Base-by-base conservation (phyloP, 345 rosid genomes). In the Tarenaya hassleriana region DNA sequence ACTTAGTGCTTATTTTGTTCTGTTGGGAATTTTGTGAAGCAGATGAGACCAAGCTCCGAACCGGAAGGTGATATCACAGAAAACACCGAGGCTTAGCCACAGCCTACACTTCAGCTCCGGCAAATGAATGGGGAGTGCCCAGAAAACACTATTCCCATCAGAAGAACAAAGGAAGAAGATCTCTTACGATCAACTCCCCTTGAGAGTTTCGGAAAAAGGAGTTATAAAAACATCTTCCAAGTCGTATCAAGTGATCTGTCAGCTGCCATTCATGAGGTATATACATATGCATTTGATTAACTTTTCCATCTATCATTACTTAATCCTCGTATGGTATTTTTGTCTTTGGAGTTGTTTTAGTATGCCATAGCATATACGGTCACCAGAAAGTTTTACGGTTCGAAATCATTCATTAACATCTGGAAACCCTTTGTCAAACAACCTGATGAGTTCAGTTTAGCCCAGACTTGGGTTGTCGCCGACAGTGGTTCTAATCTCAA, bases 141-240 rank as follows among this genome's bases (percentile, higher is more conserved):
- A n/a, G n/a, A n/a, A n/a, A n/a, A n/a, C n/a, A n/a, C n/a, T n/a
- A n/a, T n/a, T n/a, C n/a, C n/a, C n/a, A n/a, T n/a, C n/a, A n/a
- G n/a, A n/a, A n/a, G n/a, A n/a, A n/a, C n/a, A n/a, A n/a, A n/a
- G 0, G 89, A 82, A 67, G 32, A 72, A 45, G 94, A 85, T 50
- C 61, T 85, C 65, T 35, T 85, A 29, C 66, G 95, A 63, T 88
- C 86, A 0, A 80, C 71, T 49, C 75, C 84, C 21, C 9, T 72
- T 1, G 38, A 60, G 48, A 70, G 77, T 54, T 82, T 77, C 34
- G 90, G 90, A 47, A 82, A 69, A 53, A 82, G 76, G 66, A 56
- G 69, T 53, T 66, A 17, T 45, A 50, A 57, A 47, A 52, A 34
- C 44, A 62, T 69, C 66, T 73, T 75, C 29, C 50, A 64, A 54